Evolutionary conservation across 345 rosid species (phyloP), one percentile per base, ranked within the genome.

Genomic region (Salix dunnii): DNA sequence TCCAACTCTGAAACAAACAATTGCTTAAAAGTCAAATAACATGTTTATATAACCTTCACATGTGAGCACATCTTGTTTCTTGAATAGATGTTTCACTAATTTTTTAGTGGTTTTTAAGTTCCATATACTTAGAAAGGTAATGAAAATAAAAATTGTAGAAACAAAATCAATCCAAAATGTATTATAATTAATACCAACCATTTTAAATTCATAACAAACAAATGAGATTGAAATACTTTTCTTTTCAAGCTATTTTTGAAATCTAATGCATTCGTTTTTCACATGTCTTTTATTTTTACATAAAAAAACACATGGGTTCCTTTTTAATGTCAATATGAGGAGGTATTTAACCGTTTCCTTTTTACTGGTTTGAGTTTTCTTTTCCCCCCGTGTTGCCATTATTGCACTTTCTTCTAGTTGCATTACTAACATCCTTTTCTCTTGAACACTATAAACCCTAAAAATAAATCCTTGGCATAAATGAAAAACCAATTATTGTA

Each of bases 361-460:
- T 69, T 68, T 5, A 12, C 14, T 68, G 5, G 40, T 14, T n/a
- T 23, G 2, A 5, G 20, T 5, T 6, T n/a, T 70, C 0, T 14
- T 3, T 0, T 36, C 21, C 6, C 8, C 48, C 1, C 8, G 14
- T 0, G 0, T 36, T 20, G 3, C 17, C 2, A 67, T 0, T 0
- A 18, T 8, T 7, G 4, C 49, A 70, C 5, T 43, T 43, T 70
- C 73, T 17, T 60, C 40, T 1, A 6, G 2, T 23, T 48, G 38
- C 21, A 27, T 4, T 4, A 5, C 1, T 1, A 70, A 2, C 23
- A 16, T 25, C 2, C 7, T 12, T 11, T 72, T 16, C 33, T 55
- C 23, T 35, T 60, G 23, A 35, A 72, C 67, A 58, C 36, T n/a
- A n/a, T n/a, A n/a, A n/a, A n/a, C n/a, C n/a, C n/a, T n/a, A n/a